phyloP scores from a whole-genome alignment of 306 rosid genomes.

The Sophora flavescens region DNA sequence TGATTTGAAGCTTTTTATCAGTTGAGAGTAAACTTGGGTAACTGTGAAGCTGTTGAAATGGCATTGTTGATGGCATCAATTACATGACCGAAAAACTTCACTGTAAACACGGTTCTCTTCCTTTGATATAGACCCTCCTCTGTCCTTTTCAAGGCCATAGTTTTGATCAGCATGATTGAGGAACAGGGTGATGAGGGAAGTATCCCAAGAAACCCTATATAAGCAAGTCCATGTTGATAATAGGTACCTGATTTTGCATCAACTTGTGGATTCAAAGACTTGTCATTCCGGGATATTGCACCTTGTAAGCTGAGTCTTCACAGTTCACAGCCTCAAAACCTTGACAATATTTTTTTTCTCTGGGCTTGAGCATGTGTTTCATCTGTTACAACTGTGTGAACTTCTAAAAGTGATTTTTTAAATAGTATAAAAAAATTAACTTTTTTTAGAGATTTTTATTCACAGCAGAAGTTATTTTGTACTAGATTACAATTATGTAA shows the following conservation, averaged over 20 bases:
- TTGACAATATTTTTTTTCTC: slow-evolving; percentile 2
- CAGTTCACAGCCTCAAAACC: slow-evolving; percentile 11
- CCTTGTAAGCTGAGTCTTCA: slow-evolving; percentile 27
- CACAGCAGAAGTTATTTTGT: no score
- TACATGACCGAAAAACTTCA: background rate
- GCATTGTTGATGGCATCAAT: background rate
- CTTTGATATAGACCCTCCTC: background rate
- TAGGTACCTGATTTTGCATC: slow-evolving; percentile 36
- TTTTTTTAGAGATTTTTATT: no score
- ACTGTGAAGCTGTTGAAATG: slow-evolving; percentile 23
- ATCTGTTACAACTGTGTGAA: background rate
- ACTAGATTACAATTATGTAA: no score
- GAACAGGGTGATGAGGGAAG: slow-evolving; percentile 17
- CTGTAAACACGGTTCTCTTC: slow-evolving; percentile 12
- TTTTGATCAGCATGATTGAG: slow-evolving; percentile 15
- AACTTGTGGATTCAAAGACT: slow-evolving; percentile 14
- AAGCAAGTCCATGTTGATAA: slow-evolving; percentile 1
- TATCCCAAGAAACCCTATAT: slow-evolving; percentile 16
- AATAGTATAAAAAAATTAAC: no score
- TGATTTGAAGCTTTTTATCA: slow-evolving; percentile 30
- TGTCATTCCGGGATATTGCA: slow-evolving; percentile 11
- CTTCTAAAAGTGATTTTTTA: no score
- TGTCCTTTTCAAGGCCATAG: slow-evolving; percentile 24
- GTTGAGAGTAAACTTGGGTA: slow-evolving; percentile 20
- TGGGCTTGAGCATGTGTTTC: slow-evolving; percentile 32